Conservation (phyloP, 225 moss, liverwort and hornwort genomes). For the Physcomitrium patens region DNA sequence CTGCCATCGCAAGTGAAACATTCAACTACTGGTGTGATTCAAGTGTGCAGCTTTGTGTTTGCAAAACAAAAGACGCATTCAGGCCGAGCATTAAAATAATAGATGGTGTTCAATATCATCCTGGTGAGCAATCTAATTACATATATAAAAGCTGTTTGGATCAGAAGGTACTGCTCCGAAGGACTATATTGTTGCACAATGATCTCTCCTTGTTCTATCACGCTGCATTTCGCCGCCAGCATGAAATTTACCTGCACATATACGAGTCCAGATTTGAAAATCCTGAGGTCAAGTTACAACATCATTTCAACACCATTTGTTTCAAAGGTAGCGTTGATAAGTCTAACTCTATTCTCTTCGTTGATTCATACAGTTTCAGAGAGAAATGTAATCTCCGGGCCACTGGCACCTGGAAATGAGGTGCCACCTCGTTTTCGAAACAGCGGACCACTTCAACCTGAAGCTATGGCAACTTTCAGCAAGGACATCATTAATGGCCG, state of each 20-base stretch:
- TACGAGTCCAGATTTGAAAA: too few species aligned
- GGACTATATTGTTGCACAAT: neutral
- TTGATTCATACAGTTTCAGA: conserved; percentile 27
- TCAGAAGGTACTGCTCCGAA: neutral
- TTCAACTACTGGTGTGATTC: neutral
- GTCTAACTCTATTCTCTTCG: neutral
- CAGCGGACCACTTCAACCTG: conserved; percentile 20
- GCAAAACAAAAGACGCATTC: conserved; percentile 36
- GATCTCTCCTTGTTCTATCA: too few species aligned
- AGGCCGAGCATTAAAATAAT: conserved; percentile 44
- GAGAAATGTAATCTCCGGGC: conserved; percentile 46
- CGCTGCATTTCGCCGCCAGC: too few species aligned
- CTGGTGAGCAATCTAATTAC: conserved; percentile 40
- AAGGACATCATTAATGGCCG: conserved; percentile 44
- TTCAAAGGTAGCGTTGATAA: neutral
- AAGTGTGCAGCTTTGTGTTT: conserved; percentile 44
- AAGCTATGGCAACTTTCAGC: conserved; percentile 37
- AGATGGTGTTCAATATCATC: conserved; percentile 47
- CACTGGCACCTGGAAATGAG: conserved; percentile 46
- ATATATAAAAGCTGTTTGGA: neutral
- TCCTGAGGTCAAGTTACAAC: too few species aligned
- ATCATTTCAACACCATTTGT: neutral
- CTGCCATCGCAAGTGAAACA: too few species aligned
- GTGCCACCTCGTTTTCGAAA: conserved; percentile 30
- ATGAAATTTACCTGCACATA: too few species aligned